Conservation (phyloP, 2,329 filamentous ascomycete genomes). For the Neoarthrinium moseri region DNA sequence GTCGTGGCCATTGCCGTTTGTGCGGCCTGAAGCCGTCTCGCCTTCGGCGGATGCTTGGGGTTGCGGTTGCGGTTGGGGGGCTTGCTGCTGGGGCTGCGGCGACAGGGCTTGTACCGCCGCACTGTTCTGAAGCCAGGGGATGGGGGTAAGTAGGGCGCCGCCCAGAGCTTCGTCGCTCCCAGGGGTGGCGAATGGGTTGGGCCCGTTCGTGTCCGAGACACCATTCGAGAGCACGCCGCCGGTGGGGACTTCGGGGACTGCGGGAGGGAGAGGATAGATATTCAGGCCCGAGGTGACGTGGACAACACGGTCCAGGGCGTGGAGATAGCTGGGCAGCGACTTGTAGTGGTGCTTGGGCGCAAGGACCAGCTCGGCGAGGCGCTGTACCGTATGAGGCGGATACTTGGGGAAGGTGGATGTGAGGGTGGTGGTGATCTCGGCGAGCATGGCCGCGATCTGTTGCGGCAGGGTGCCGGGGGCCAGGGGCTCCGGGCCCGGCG, state of each 20-base stretch:
- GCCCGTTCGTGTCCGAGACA: constrained; percentile 42
- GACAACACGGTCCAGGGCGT: constrained; percentile 86
- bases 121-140: constrained; percentile 71
- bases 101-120: constrained; percentile 21
- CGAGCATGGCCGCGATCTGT: constrained; percentile 61
- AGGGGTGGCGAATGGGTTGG: constrained; percentile 42
- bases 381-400: constrained; percentile 91
- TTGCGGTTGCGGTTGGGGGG: no score
- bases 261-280: constrained; percentile 77
- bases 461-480: constrained; percentile 54
- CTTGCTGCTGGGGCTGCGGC: constrained; percentile 17
- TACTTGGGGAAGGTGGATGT: constrained; percentile 65
- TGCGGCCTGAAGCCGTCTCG: constrained; percentile 21
- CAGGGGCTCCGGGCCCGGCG: constrained; percentile 31
- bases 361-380: constrained; percentile 82
- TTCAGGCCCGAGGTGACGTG: constrained; percentile 82
- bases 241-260: constrained; percentile 56
- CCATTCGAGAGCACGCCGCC: constrained; percentile 61
- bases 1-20: constrained; percentile 21
- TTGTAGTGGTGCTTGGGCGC: constrained; percentile 76
- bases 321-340: constrained; percentile 79
- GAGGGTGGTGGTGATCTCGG: constrained; percentile 61
- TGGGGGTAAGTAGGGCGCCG: constrained; percentile 88
- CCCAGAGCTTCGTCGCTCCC: constrained; percentile 88
- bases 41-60: constrained; percentile 11